Percentiles rank a stretch among this genome's conserved stretches.
These are phyloP conservation scores for Fremontodendron californicum DNA, from an alignment of 345 rosid species.

Conservation along the genomic window DNA sequence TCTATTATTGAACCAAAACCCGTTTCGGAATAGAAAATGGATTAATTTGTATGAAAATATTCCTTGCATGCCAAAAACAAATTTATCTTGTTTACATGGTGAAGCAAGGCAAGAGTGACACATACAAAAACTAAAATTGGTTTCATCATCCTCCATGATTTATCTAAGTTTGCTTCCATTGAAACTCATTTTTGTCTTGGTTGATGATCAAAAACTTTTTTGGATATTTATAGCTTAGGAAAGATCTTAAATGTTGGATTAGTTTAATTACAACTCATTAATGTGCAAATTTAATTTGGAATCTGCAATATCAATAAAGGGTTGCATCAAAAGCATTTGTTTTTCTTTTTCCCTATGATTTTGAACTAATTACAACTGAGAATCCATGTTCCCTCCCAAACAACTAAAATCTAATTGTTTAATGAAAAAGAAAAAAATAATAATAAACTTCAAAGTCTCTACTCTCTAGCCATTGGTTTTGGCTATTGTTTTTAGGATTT, in stretches of 20 bases:
- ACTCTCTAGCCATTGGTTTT: neutral
- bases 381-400: too few species aligned
- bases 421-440: neutral
- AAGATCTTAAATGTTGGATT: neutral
- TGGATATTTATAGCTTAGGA: too few species aligned
- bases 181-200: too few species aligned
- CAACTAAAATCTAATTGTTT: too few species aligned
- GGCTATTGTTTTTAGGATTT: too few species aligned
- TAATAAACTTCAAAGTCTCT: neutral
- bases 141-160: neutral
- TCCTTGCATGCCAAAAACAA: neutral
- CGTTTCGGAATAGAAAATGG: too few species aligned
- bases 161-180: too few species aligned
- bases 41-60: neutral
- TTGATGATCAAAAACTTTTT: too few species aligned
- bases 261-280: neutral
- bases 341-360: too few species aligned
- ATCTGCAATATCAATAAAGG: neutral
- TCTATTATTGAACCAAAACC: neutral
- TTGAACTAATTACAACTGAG: too few species aligned
- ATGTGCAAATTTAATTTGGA: neutral
- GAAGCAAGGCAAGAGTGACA: neutral
- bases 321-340: neutral
- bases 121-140: too few species aligned
- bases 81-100: neutral